These are phyloP conservation scores for Fistulinella prunicolor DNA, from an alignment of 768 basidiomycete species.

Conservation along the genomic window DNA sequence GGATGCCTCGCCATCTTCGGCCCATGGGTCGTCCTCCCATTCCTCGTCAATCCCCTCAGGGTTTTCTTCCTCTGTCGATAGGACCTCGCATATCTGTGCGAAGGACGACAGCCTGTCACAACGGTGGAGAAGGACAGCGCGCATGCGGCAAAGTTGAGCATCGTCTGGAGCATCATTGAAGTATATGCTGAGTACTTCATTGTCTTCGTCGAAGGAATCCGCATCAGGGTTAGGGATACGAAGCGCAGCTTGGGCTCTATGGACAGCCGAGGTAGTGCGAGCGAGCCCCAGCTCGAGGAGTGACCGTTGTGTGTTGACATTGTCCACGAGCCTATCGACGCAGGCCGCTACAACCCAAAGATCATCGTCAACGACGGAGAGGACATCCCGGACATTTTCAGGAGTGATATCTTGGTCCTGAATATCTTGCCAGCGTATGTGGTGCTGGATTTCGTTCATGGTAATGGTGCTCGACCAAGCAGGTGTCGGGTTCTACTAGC, in stretches of 20 bases:
- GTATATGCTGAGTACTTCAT: conserved; percentile 42
- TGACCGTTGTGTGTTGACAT: conserved; percentile 50
- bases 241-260: conserved; percentile 42
- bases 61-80: conserved; percentile 26
- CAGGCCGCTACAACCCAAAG: conserved; percentile 78
- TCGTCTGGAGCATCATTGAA: conserved; percentile 58
- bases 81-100: conserved; percentile 51
- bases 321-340: conserved; percentile 61
- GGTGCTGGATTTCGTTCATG: conserved; percentile 41
- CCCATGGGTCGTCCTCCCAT: conserved; percentile 63
- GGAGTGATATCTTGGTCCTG: conserved; percentile 56
- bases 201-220: conserved; percentile 16
- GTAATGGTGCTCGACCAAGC: neutral
- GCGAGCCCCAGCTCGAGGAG: conserved; percentile 63
- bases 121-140: conserved; percentile 63
- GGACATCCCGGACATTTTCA: conserved; percentile 43
- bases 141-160: conserved; percentile 62
- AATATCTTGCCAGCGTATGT: conserved; percentile 55
- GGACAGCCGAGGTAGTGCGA: conserved; percentile 50
- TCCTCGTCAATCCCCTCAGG: conserved; percentile 42
- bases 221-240: conserved; percentile 21
- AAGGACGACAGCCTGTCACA: conserved; percentile 74
- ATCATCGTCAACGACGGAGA: conserved; percentile 59
- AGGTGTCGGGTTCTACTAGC: no score
- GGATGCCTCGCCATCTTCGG: conserved; percentile 42